Base-by-base conservation (phyloP, 208 protist genomes). In the Leishmania gerbilli region DNA sequence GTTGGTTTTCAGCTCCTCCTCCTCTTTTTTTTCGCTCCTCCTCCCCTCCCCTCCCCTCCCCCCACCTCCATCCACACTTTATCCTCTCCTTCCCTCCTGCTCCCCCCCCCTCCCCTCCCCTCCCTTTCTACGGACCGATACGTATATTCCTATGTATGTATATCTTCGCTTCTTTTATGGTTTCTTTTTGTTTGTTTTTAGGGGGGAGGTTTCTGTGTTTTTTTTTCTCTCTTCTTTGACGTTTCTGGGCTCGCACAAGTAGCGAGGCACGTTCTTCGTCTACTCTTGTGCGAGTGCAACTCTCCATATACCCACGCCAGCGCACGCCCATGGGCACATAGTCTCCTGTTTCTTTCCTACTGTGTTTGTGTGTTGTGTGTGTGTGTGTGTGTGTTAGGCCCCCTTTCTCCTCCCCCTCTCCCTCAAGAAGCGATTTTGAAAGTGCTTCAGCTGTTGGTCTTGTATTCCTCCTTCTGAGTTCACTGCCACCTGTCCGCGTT, bases 191-290 rank as follows among this genome's bases (percentile, higher is more conserved):
- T 9, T 9, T 62, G n/a, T 62, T 27, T 47, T 31, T 64, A 1
- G 0, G 3, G 62, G 27, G 62, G 31, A n/a, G 17, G 4, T 31
- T 6, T 74, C 53, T 37, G 21, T 34, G 34, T 34, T 47, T 31
- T 64, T 40, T 58, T 42, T 62, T 49, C 55, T 5, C 58, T 71
- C 19, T 79, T 74, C 34, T 31, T 6, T 74, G 40, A 37, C 74
- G 8, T 74, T 64, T 76, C 51, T 31, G 34, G 34, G 31, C 56
- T 77, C 78, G 56, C 37, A 47, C 40, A 49, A 21, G 74, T 77
- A 77, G 74, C 42, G 74, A 77, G 74, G 56, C 74, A 77, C 74
- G 74, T 77, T 77, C 74, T 68, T 67, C 74, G 74, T 77, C 74
- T 77, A 77, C 53, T 31, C 24, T 47, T 51, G 72, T 47, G 19